Conservation (phyloP, 139 green algal species). For the Eudorina sp. region DNA sequence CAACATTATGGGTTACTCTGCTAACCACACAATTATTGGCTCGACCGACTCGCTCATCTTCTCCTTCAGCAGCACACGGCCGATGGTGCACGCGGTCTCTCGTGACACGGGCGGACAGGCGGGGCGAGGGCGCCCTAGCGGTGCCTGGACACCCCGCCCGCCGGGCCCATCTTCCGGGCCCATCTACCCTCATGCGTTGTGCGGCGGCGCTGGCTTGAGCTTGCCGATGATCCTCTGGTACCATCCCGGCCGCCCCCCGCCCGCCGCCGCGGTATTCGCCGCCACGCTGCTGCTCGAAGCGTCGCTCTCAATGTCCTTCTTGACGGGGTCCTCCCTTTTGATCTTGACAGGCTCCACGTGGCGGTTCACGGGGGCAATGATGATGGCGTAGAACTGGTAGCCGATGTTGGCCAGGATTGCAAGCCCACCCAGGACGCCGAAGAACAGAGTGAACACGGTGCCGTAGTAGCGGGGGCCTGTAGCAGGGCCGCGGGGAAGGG, state of each 20-base stretch:
- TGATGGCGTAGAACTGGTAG: slow-evolving; percentile 41
- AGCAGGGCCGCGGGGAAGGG: not conserved
- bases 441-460: slow-evolving; percentile 28
- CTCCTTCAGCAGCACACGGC: no score
- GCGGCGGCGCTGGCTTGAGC: not conserved
- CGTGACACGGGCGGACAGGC: no score
- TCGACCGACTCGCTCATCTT: no score
- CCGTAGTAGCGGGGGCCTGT: slow-evolving; percentile 42
- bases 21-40: no score
- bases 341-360: slow-evolving; percentile 24
- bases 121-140: no score
- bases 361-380: slow-evolving; percentile 22
- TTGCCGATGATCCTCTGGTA: slow-evolving; percentile 4
- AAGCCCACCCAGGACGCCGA: not conserved
- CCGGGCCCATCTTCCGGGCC: no score
- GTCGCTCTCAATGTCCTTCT: not conserved
- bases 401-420: slow-evolving; percentile 30
- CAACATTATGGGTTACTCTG: no score
- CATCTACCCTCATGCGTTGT: not conserved
- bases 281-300: not conserved
- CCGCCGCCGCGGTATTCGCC: not conserved
- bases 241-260: not conserved
- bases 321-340: not conserved
- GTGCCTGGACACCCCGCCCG: no score
- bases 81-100: no score